Evolutionary conservation across 2,329 filamentous ascomycete genomes (phyloP), one percentile per base, ranked within the genome.

Genomic region (Colletotrichum orchidophilum): DNA sequence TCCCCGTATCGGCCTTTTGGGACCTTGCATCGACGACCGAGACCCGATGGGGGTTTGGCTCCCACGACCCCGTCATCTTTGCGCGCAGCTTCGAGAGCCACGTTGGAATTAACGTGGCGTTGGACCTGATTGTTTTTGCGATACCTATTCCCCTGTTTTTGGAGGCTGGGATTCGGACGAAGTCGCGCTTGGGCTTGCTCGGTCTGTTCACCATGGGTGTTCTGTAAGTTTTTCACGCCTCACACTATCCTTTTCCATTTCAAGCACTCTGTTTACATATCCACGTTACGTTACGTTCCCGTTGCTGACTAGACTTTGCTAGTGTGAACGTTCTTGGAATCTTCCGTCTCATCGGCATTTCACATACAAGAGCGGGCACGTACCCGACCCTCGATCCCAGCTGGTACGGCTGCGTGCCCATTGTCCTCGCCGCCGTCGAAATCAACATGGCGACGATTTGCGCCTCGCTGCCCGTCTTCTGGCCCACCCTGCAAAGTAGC

Each of bases 351-450:
- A 71, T 78, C 60, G 75, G 66, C 64, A 77, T 82, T 49, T 67
- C 79, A 26, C 59, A 75, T 26, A 74, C 73, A 49, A 73, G 77
- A 24, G 79, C 79, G 3, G 78, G 73, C 1, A 81, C 78, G 0
- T 78, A 75, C 65, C 80, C 80, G 15, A 79, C 80, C 1, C 59
- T 78, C 3, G 80, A 82, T 65, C 80, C 80, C 8, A 80, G 77
- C 4, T 82, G 79, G 78, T 82, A 81, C 69, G 78, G 75, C 7
- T 77, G 78, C 26, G 73, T 75, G 39, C 76, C 76, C 53, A 78
- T 81, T 64, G 74, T 81, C 12, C 75, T 82, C 6, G 79, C 78
- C 1, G 76, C 75, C 0, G 74, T 82, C 61, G 80, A 82, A 61
- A 75, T 81, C 61, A 77, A 82, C 67, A 33, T 72, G 15, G 70